Conservation (phyloP, 345 rosid species). For the Citrus medica region DNA sequence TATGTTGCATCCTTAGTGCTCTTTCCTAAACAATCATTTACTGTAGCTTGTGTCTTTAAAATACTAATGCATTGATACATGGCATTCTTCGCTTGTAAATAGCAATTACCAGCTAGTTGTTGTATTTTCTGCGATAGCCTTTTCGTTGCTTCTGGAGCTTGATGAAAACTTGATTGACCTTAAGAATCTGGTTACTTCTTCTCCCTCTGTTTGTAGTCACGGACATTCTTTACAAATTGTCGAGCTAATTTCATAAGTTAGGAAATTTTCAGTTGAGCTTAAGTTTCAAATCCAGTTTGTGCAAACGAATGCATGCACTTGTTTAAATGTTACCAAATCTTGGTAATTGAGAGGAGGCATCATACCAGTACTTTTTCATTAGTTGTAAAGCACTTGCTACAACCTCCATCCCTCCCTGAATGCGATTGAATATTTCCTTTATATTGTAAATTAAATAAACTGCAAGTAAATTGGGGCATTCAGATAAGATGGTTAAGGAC, state of each 20-base stretch:
- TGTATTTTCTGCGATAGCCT: neutral
- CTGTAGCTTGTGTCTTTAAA: neutral
- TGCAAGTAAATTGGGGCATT: neutral
- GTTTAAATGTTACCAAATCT: neutral
- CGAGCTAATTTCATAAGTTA: neutral
- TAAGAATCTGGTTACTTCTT: neutral
- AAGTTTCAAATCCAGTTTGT: neutral
- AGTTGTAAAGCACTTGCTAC: neutral
- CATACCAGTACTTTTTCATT: neutral
- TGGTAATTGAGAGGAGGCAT: neutral
- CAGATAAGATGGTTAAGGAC: neutral
- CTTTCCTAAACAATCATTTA: neutral
- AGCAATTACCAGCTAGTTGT: neutral
- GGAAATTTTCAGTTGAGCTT: neutral
- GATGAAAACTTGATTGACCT: neutral
- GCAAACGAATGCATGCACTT: neutral
- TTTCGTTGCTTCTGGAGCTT: neutral
- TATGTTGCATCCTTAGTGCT: neutral
- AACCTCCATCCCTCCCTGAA: neutral
- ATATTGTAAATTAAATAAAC: neutral
- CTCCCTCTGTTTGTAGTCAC: neutral
- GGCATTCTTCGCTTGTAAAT: neutral
- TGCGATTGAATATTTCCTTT: neutral
- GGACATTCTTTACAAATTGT: neutral
- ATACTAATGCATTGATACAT: neutral